These are phyloP conservation scores for Athelia psychrophila DNA, from an alignment of 1,284 basidiomycete genomes.

Conservation along the genomic window DNA sequence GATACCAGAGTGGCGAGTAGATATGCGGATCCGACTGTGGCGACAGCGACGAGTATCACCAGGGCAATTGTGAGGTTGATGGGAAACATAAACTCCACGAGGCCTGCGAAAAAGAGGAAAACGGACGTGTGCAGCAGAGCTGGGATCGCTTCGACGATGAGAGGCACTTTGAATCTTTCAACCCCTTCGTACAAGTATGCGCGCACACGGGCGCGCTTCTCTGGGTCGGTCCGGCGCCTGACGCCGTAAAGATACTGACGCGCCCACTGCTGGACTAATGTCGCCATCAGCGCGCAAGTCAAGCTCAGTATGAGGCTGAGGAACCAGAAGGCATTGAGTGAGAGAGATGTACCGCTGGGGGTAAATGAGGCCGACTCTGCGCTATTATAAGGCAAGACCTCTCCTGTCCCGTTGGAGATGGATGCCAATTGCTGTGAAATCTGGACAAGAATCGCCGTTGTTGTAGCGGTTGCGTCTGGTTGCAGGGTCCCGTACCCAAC, in stretches of 20 bases:
- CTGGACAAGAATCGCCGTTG: constrained; percentile 27
- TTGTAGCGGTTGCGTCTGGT: constrained; percentile 27
- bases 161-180: constrained; percentile 30
- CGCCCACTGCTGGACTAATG: constrained; percentile 23
- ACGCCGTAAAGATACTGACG: constrained; percentile 24
- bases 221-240: constrained; percentile 28
- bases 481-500: constrained; percentile 36
- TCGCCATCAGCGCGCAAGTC: constrained; percentile 20
- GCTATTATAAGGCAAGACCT: constrained; percentile 17
- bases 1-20: constrained; percentile 29
- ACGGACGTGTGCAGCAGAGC: constrained; percentile 37
- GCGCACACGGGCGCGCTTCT: constrained; percentile 34
- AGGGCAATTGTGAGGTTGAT: constrained; percentile 28
- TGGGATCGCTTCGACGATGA: constrained; percentile 35
- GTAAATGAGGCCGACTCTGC: constrained; percentile 2
- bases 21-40: constrained; percentile 26
- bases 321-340: constrained; percentile 10
- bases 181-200: constrained; percentile 34
- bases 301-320: constrained; percentile 20
- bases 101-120: constrained; percentile 36
- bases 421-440: constrained; percentile 27
- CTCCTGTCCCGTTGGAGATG: constrained; percentile 18
- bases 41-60: constrained; percentile 26
- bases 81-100: constrained; percentile 32
- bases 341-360: constrained; percentile 3